Evolutionary conservation across 2,329 filamentous ascomycete genomes (phyloP).

Genomic region (Lanzia echinophila): DNA sequence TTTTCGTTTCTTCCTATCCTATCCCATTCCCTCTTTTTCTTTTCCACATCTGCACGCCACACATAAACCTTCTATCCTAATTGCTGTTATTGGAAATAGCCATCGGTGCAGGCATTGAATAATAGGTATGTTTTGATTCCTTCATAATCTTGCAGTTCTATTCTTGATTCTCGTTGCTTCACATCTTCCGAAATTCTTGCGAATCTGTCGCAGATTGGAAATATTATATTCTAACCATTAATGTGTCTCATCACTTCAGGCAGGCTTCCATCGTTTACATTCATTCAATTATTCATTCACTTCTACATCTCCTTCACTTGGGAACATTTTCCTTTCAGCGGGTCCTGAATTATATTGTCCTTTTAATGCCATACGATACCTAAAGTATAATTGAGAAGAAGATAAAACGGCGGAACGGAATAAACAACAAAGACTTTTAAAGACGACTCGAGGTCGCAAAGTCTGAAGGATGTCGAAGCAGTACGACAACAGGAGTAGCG

Average conservation of each 20-base stretch:
- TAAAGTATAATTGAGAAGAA: slow-evolving; percentile 16
- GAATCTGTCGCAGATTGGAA: not conserved
- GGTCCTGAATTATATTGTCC: slow-evolving; percentile 30
- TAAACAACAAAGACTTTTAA: slow-evolving; percentile 12
- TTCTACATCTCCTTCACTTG: slow-evolving; percentile 14
- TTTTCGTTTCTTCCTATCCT: slow-evolving; percentile 10
- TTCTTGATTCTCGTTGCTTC: not conserved
- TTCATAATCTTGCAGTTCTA: not conserved
- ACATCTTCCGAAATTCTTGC: not conserved
- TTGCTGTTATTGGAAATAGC: slow-evolving; percentile 23
- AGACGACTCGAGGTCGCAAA: slow-evolving; percentile 24
- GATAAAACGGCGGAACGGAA: slow-evolving; percentile 1
- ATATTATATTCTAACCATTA: not conserved
- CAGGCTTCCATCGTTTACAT: slow-evolving; percentile 5
- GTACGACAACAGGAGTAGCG: slow-evolving; percentile 23
- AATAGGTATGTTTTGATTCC: slow-evolving; percentile 22
- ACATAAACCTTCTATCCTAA: slow-evolving; percentile 18
- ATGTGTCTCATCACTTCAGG: not conserved
- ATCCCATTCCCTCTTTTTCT: slow-evolving; percentile 1
- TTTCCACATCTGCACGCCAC: slow-evolving; percentile 14
- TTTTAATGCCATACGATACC: slow-evolving; percentile 20
- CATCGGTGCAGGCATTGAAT: slow-evolving; percentile 32
- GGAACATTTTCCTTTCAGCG: slow-evolving; percentile 29
- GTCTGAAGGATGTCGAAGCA: slow-evolving; percentile 21
- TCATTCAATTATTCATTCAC: slow-evolving; percentile 4